Conservation (phyloP, 148 eudicot genomes). For the Chenopodium quinoa region DNA sequence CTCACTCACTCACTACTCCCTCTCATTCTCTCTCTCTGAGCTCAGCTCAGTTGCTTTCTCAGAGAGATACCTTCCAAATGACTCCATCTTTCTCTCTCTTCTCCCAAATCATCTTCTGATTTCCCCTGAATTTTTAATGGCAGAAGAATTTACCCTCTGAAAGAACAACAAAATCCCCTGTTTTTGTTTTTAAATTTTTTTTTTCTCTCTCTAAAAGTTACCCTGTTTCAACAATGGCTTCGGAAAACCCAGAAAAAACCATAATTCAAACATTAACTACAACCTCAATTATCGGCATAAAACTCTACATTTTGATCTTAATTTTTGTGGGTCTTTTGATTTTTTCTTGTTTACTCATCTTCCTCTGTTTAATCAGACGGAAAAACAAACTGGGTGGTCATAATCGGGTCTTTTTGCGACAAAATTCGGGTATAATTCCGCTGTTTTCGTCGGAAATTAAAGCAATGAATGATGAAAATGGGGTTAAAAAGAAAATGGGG, state of each 20-base stretch:
- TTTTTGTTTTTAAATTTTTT: not conserved
- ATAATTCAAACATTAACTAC: conserved; percentile 29
- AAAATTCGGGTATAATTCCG: conserved; percentile 53
- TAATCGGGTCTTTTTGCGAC: conserved; percentile 26
- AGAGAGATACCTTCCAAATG: not conserved
- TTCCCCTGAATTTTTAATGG: conserved; percentile 4
- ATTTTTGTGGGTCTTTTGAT: conserved; percentile 26
- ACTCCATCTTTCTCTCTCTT: not conserved
- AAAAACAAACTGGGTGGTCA: conserved; percentile 27
- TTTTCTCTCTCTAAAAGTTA: conserved; percentile 6
- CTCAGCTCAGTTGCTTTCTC: conserved; percentile 24
- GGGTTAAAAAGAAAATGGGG: conserved; percentile 26
- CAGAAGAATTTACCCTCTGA: not conserved
- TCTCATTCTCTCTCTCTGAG: not conserved
- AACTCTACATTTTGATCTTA: conserved; percentile 51
- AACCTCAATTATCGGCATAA: conserved; percentile 49
- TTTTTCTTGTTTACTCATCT: conserved; percentile 29
- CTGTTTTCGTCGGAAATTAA: conserved; percentile 44
- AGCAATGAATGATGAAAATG: conserved; percentile 28
- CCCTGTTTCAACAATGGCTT: conserved; percentile 37
- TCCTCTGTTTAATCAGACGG: conserved; percentile 32
- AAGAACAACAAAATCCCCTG: not conserved
- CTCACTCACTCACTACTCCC: not conserved
- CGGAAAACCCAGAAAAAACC: conserved; percentile 15
- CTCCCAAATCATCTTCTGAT: not conserved